Conservation (phyloP, 2,329 filamentous ascomycete genomes). For the Paecilomyces fulvus region DNA sequence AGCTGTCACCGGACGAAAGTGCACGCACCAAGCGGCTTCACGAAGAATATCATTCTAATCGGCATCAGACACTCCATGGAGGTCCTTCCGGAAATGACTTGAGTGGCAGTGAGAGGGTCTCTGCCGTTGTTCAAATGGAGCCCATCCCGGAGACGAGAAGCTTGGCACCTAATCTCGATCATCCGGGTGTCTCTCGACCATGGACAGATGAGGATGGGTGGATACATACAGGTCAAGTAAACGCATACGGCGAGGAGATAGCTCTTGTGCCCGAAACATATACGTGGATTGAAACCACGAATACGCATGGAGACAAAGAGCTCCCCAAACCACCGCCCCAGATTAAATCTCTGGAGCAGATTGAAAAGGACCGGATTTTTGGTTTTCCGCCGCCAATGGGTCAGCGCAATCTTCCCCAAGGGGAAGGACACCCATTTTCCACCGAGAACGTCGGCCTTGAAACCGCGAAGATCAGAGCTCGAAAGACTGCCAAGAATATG, state of each 20-base stretch:
- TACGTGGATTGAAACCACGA: constrained; percentile 16
- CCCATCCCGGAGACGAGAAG: neutral
- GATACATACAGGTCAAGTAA: constrained; percentile 20
- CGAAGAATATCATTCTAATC: neutral
- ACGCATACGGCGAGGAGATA: constrained; percentile 21
- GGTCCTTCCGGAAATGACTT: neutral
- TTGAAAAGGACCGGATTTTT: constrained; percentile 21
- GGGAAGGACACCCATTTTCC: constrained; percentile 9
- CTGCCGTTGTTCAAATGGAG: neutral
- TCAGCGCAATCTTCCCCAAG: constrained; percentile 21
- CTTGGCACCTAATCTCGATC: constrained; percentile 8
- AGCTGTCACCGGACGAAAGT: constrained; percentile 1
- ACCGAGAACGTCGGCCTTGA: constrained; percentile 18
- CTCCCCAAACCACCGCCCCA: constrained; percentile 18
- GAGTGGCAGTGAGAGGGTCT: neutral
- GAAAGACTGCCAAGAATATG: constrained; percentile 13
- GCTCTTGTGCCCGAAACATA: constrained; percentile 15
- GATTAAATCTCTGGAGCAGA: constrained; percentile 18
- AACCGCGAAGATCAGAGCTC: constrained; percentile 12
- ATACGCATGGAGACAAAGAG: constrained; percentile 17
- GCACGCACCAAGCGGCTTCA: neutral
- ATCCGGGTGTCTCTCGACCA: constrained; percentile 10
- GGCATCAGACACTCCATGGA: neutral
- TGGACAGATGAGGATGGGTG: constrained; percentile 23
- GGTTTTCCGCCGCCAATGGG: constrained; percentile 23